These are phyloP conservation scores for Funneliformis geosporum DNA, from an alignment of 192 early-diverging fungal genomes.

Conservation along the genomic window DNA sequence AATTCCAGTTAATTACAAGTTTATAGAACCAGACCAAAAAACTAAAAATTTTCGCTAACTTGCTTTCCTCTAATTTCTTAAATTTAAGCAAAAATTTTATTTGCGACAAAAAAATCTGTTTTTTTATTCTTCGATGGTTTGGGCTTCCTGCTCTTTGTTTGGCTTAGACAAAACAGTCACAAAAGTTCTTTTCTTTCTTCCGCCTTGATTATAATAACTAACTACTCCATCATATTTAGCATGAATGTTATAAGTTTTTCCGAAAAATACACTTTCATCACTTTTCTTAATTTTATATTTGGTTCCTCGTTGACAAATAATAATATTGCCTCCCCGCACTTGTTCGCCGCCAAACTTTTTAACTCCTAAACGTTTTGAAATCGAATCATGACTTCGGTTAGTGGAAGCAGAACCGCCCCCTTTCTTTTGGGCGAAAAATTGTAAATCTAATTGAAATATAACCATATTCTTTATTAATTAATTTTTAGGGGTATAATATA, in stretches of 20 bases:
- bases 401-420: constrained; percentile 20
- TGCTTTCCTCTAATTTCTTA: no score
- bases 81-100: no score
- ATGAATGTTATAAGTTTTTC: constrained; percentile 22
- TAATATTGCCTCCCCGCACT: not conserved
- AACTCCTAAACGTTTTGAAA: constrained; percentile 10
- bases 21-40: no score
- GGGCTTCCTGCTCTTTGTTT: no score
- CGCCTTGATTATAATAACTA: constrained; percentile 1
- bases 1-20: no score
- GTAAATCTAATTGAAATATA: constrained; percentile 21
- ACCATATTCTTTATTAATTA: no score
- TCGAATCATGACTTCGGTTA: constrained; percentile 1
- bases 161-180: not conserved
- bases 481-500: no score
- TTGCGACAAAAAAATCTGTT: no score
- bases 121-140: no score
- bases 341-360: constrained; percentile 15
- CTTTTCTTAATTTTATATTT: constrained; percentile 26
- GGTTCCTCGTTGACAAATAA: constrained; percentile 12
- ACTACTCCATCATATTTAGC: constrained; percentile 10
- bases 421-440: constrained; percentile 29
- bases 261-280: not conserved
- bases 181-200: constrained; percentile 8
- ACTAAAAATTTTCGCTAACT: no score